Base-by-base conservation (phyloP, 345 rosid species). In the thale cress (Arabidopsis thaliana) region DNA sequence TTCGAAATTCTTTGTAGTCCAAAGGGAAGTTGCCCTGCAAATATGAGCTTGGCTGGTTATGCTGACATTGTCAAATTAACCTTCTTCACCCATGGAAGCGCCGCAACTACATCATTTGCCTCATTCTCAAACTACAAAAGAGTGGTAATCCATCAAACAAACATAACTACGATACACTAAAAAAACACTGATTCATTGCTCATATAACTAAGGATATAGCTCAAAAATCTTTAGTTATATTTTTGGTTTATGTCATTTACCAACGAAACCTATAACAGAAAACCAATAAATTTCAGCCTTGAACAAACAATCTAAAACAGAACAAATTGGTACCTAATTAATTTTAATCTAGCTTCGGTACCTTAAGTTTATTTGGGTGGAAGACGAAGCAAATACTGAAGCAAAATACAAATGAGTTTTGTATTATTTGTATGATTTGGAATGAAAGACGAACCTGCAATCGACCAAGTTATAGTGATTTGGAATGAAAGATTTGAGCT, bases 61-160 rank as follows among this genome's bases (percentile, higher is more conserved):
- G 97, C 98, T 16, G 98, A 91, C 98, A 93, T 93, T 71, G 89
- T 91, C 71, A 93, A 88, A 42, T 73, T 83, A 52, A 91, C 96
- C 63, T 87, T 85, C 79, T 87, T 88, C 55, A 91, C 97, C 98
- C 97, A 93, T 28, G 94, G 88, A 82, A 93, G 85, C 65, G 41
- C 71, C 5, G 85, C 87, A 59, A 91, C 98, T 37, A 91, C 91
- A 78, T 91, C 97, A 78, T 89, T 93, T 23, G 98, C 98, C 69
- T 83, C 72, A 79, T 84, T 86, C 85, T 93, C 96, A 77, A 93
- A 93, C 97, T 93, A 91, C 65, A 80, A 44, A 79, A 66, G 57
- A 69, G 8, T 12, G 23, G 5, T 37, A 49, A 4, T 53, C 24
- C 12, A 23, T 60, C 65, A 32, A 38, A 12, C 32, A 59, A 22